phyloP scores from a whole-genome alignment of 75 land plant genomes.

The Isoetes taiwanensis region DNA sequence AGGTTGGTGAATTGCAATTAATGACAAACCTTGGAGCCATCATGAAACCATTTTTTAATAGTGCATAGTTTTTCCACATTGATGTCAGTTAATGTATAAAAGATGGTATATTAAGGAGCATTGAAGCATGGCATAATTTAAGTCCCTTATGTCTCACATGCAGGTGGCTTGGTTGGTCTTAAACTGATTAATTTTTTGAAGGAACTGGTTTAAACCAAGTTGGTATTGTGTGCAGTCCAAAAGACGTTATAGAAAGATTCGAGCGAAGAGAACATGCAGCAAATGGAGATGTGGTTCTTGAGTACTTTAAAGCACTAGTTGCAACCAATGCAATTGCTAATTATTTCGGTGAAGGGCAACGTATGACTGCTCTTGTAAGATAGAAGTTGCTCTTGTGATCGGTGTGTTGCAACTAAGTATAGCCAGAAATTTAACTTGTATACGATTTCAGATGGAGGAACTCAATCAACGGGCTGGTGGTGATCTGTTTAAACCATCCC shows the following conservation, averaged over 20 bases:
- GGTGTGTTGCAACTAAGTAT: not conserved
- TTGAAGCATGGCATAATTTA: too few relatives aligned
- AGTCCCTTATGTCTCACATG: too few relatives aligned
- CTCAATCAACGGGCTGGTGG: constrained; percentile 84
- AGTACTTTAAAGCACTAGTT: constrained; percentile 87
- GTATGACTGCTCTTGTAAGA: constrained; percentile 71
- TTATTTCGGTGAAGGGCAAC: constrained; percentile 75
- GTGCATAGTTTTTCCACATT: too few relatives aligned
- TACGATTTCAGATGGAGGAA: constrained; percentile 56
- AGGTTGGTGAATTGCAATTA: too few relatives aligned
- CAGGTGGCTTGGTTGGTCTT: not conserved
- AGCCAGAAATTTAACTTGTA: not conserved
- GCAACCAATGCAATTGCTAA: constrained; percentile 78
- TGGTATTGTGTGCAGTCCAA: constrained; percentile 43
- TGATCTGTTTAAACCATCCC: constrained; percentile 46
- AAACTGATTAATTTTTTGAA: not conserved
- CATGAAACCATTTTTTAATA: too few relatives aligned
- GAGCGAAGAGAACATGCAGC: constrained; percentile 79
- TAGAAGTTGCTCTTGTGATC: not conserved
- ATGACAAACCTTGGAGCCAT: too few relatives aligned
- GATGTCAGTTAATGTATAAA: too few relatives aligned
- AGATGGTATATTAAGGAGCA: too few relatives aligned
- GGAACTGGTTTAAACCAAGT: not conserved
- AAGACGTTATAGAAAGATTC: constrained; percentile 82
- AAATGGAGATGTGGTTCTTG: constrained; percentile 73